Conservation (phyloP, 2,329 filamentous ascomycete genomes). For the Fusarium sp. region DNA sequence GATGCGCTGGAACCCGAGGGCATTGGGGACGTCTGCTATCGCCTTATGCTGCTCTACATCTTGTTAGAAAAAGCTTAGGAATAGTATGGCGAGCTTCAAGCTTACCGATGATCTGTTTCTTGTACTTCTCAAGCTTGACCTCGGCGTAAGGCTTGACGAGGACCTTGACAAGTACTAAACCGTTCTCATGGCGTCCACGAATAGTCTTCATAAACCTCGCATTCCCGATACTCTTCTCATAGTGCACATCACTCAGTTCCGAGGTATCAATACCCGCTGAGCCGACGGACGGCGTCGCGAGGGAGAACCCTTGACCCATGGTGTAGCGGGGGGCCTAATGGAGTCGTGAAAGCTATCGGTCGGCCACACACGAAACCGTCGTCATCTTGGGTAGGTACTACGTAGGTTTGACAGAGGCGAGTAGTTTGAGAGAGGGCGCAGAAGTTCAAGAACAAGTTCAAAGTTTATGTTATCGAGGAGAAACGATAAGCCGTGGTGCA, state of each 20-base stretch:
- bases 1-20: slow-evolving; percentile 89
- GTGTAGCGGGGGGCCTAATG: slow-evolving; percentile 36
- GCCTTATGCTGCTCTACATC: slow-evolving; percentile 82
- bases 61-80: slow-evolving; percentile 3
- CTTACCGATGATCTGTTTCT: slow-evolving; percentile 81
- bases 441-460: not conserved
- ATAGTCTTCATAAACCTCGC: slow-evolving; percentile 98
- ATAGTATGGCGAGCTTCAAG: not conserved
- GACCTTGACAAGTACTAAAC: slow-evolving; percentile 93
- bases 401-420: not conserved
- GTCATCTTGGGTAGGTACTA: slow-evolving; percentile 45
- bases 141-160: slow-evolving; percentile 92
- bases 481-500: slow-evolving; percentile 2
- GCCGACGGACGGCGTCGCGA: slow-evolving; percentile 91
- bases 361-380: slow-evolving; percentile 37
- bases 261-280: slow-evolving; percentile 94
- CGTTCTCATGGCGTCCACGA: slow-evolving; percentile 89
- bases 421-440: not conserved
- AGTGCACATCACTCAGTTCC: slow-evolving; percentile 89
- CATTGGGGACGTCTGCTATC: slow-evolving; percentile 89
- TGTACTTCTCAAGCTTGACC: slow-evolving; percentile 85
- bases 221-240: slow-evolving; percentile 92
- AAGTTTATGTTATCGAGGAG: not conserved
- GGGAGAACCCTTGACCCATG: slow-evolving; percentile 98
- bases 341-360: slow-evolving; percentile 48